phyloP scores from a whole-genome alignment of 1,139 yeast genomes.

The Protomyces macrosporus region DNA sequence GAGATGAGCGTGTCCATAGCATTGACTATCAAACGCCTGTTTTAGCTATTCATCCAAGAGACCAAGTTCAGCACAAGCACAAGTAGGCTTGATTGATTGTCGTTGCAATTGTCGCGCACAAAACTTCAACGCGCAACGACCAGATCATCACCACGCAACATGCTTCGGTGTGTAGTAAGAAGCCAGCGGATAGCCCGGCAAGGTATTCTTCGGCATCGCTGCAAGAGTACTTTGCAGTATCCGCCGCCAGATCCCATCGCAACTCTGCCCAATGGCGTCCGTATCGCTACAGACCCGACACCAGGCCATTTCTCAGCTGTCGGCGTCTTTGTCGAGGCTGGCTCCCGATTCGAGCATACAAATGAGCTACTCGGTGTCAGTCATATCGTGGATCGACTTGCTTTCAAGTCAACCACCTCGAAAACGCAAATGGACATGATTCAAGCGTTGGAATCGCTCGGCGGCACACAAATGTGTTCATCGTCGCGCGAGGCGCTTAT shows the following conservation, averaged over 20 bases:
- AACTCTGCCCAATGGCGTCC: conserved; percentile 67
- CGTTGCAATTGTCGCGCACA: not conserved
- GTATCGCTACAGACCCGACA: conserved; percentile 75
- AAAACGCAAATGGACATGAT: conserved; percentile 66
- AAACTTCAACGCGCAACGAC: not conserved
- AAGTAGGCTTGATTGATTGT: not conserved
- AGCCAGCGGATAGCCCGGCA: not conserved
- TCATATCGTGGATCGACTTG: conserved; percentile 77
- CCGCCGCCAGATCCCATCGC: conserved; percentile 39
- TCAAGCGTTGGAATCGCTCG: conserved; percentile 67
- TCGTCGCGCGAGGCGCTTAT: conserved; percentile 87
- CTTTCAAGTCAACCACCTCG: conserved; percentile 70
- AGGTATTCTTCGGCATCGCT: not conserved
- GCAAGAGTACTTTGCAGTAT: conserved; percentile 20
- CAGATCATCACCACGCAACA: not conserved
- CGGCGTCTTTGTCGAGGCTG: conserved; percentile 86
- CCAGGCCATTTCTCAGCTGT: conserved; percentile 90
- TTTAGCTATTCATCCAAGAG: not conserved
- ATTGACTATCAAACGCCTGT: not conserved
- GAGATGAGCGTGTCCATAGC: conserved; percentile 8
- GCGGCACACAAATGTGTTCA: conserved; percentile 93
- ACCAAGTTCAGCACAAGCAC: not conserved
- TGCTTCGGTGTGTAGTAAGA: not conserved
- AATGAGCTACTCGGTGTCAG: conserved; percentile 57
- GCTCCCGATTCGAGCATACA: conserved; percentile 69